Percentiles rank a stretch among this genome's conserved stretches.
Evolutionary conservation across 2,329 filamentous ascomycete species (phyloP).

Genomic region (Annulohypoxylon truncatum): DNA sequence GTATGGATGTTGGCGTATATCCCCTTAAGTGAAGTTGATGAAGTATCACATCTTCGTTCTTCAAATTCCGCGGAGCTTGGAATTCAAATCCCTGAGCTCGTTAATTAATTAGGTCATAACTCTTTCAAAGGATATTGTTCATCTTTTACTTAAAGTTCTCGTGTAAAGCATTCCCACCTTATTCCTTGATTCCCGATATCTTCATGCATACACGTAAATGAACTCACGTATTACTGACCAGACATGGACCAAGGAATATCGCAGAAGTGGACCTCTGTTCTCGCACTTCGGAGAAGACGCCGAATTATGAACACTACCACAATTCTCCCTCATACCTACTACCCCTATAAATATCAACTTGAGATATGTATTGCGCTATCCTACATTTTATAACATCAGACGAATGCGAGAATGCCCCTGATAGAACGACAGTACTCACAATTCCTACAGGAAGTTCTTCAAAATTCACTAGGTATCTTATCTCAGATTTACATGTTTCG

Average conservation of each 20-base stretch:
- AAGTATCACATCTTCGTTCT: background rate
- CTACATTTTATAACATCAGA: background rate
- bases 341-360: background rate
- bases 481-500: too few relatives aligned
- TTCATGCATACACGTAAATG: constrained; percentile 2
- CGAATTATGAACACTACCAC: background rate
- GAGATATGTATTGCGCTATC: background rate
- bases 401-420: background rate
- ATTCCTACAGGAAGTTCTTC: background rate
- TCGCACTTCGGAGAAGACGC: background rate
- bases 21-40: background rate
- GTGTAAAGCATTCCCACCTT: background rate
- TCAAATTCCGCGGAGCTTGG: background rate
- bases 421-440: background rate
- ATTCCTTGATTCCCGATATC: constrained; percentile 6
- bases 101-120: background rate
- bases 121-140: background rate
- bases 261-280: background rate
- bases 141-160: background rate
- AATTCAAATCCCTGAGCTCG: background rate
- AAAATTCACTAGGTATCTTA: too few relatives aligned
- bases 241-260: background rate
- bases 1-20: background rate
- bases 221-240: background rate
- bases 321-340: background rate